A percentile compares a stretch with the other conserved stretches of the same genome.
These are phyloP conservation scores for Ochetophila trinervis DNA, from an alignment of 306 rosid species.

Conservation along the genomic window DNA sequence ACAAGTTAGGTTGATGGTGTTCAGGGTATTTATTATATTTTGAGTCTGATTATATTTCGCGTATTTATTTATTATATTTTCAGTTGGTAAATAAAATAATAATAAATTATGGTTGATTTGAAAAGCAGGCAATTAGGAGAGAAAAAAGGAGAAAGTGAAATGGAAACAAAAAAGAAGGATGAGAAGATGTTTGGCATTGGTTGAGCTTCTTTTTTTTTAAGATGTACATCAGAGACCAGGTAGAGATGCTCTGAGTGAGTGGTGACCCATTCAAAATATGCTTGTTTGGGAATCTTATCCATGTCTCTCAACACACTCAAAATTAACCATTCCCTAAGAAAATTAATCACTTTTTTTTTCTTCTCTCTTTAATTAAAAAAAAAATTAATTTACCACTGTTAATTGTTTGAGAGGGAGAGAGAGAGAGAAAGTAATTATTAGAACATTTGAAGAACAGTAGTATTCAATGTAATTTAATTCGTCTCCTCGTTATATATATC, in stretches of 20 bases:
- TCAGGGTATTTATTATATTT: too few species aligned
- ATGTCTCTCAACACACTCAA: conserved; percentile 27
- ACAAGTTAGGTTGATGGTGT: too few species aligned
- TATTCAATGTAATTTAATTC: conserved; percentile 27
- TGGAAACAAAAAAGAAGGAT: too few species aligned
- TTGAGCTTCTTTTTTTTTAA: conserved; percentile 5
- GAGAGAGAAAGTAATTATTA: conserved; percentile 25
- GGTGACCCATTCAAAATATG: conserved; percentile 47
- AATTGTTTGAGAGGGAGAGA: too few species aligned
- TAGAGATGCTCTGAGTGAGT: conserved; percentile 25
- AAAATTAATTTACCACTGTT: too few species aligned
- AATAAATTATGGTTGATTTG: too few species aligned
- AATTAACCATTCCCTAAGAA: conserved; percentile 20
- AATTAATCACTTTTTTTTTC: not conserved
- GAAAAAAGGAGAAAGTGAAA: too few species aligned
- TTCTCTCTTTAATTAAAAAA: not conserved
- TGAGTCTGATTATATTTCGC: too few species aligned
- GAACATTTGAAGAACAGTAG: conserved; percentile 40
- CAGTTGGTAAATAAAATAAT: too few species aligned
- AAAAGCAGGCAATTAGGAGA: too few species aligned
- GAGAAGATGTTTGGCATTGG: too few species aligned
- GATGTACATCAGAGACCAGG: conserved; percentile 26
- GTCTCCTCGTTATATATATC: conserved; percentile 33
- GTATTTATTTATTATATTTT: too few species aligned
- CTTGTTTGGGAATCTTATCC: conserved; percentile 64